phyloP scores from a whole-genome alignment of 805 yeast species.

The Saccharomycopsis sp. region DNA sequence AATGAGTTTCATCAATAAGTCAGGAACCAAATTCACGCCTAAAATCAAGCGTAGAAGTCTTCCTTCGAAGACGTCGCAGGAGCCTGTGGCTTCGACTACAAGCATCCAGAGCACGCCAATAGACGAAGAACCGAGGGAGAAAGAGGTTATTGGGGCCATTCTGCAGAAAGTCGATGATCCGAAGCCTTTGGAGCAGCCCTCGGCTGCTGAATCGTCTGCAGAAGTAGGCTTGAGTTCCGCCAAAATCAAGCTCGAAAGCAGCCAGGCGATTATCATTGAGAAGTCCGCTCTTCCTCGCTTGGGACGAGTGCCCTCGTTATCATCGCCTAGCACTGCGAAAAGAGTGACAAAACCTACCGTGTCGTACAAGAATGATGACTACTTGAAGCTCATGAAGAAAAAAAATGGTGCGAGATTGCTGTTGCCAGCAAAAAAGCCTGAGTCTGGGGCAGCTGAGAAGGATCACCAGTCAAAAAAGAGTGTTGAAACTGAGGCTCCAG shows the following conservation, averaged over 20 bases:
- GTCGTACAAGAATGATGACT: not conserved
- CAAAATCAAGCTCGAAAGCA: not conserved
- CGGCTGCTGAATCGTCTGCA: not conserved
- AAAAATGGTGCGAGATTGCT: not conserved
- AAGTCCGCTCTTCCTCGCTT: not conserved
- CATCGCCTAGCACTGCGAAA: not conserved
- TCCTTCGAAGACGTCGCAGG: not conserved
- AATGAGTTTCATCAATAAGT: conserved; percentile 20
- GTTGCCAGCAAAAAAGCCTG: not conserved
- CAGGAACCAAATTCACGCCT: conserved; percentile 19
- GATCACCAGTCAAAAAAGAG: not conserved
- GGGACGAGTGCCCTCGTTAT: not conserved
- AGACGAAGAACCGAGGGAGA: not conserved
- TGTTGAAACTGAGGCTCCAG: no score
- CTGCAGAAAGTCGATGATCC: not conserved
- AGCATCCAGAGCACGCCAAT: not conserved
- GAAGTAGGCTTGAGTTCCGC: not conserved
- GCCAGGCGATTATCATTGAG: not conserved
- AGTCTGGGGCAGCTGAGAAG: not conserved
- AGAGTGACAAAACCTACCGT: not conserved
- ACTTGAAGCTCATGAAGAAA: not conserved
- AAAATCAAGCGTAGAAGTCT: conserved; percentile 13
- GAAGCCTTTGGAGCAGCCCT: not conserved
- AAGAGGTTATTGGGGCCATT: not conserved
- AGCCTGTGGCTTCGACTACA: not conserved